Evolutionary conservation across 2,329 filamentous ascomycete genomes (phyloP).

Genomic region (Colletotrichum incanum): DNA sequence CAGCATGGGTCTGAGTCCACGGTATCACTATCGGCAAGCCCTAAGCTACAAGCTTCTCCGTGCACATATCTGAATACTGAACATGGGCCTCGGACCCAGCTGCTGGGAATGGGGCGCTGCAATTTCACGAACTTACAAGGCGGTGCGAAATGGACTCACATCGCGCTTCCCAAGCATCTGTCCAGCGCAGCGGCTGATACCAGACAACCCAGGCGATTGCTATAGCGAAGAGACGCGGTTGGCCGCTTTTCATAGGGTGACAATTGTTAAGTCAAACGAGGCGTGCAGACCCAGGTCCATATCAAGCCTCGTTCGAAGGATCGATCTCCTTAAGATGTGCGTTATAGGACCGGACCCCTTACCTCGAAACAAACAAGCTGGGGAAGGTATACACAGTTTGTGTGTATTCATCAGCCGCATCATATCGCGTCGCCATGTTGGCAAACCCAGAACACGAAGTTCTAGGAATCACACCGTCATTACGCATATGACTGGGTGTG

Average conservation of each 20-base stretch:
- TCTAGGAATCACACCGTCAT: constrained; percentile 6
- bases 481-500: neutral
- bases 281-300: neutral
- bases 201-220: constrained; percentile 3
- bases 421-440: neutral
- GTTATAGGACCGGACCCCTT: constrained; percentile 44
- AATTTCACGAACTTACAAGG: neutral
- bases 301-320: constrained; percentile 32
- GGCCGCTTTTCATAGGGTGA: constrained; percentile 16
- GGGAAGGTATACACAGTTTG: neutral
- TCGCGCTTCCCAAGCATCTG: constrained; percentile 35
- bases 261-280: constrained; percentile 32
- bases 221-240: constrained; percentile 4
- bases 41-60: neutral
- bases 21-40: neutral
- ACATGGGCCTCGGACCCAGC: neutral
- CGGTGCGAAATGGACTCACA: constrained; percentile 27
- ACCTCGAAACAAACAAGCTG: constrained; percentile 8
- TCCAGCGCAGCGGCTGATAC: constrained; percentile 13
- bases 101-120: neutral
- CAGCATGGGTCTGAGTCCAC: too few species aligned
- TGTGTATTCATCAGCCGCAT: neutral
- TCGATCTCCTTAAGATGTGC: constrained; percentile 52
- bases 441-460: neutral
- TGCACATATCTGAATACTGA: neutral